Evolutionary conservation across 2,329 filamentous ascomycete genomes (phyloP).

Genomic region (Fusarium brachygibbosum): DNA sequence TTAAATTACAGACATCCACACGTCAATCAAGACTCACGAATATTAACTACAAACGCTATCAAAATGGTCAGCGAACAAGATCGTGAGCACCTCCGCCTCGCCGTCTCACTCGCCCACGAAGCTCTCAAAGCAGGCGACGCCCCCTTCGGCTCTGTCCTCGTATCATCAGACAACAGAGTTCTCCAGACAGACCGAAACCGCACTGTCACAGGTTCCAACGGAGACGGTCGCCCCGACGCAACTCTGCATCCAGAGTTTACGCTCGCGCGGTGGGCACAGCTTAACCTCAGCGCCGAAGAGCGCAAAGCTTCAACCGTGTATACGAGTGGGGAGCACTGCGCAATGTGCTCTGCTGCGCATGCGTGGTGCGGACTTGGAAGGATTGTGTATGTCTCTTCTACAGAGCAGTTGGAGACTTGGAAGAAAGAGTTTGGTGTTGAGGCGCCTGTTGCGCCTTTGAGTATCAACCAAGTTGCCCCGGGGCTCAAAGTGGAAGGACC

Average conservation of each 20-base stretch:
- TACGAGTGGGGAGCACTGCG: slow-evolving; percentile 56
- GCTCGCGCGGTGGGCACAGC: slow-evolving; percentile 56
- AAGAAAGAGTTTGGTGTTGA: slow-evolving; percentile 46
- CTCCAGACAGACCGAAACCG: slow-evolving; percentile 55
- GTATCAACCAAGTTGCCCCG: slow-evolving; percentile 51
- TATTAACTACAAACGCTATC: not conserved
- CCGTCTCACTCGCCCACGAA: slow-evolving; percentile 53
- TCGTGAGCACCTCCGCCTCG: slow-evolving; percentile 32
- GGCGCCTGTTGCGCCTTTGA: slow-evolving; percentile 43
- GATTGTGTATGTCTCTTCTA: slow-evolving; percentile 53
- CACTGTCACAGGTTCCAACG: slow-evolving; percentile 48
- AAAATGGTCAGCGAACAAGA: slow-evolving; percentile 35
- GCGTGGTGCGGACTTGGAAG: slow-evolving; percentile 54
- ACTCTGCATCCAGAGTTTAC: slow-evolving; percentile 56
- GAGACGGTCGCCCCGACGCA: slow-evolving; percentile 48
- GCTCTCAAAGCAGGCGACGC: slow-evolving; percentile 55
- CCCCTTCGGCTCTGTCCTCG: slow-evolving; percentile 56
- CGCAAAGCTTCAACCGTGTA: slow-evolving; percentile 57
- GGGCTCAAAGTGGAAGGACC: slow-evolving; percentile 50
- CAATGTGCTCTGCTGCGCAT: slow-evolving; percentile 56
- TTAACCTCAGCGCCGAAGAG: slow-evolving; percentile 53
- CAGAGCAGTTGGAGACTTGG: slow-evolving; percentile 50
- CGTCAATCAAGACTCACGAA: not conserved
- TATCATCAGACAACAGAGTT: slow-evolving; percentile 46
- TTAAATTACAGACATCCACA: fast-evolving